Evolutionary conservation across 2,329 filamentous ascomycete species (phyloP), one percentile per base, ranked within the genome.

Genomic region (Chrysoporthe puriensis): DNA sequence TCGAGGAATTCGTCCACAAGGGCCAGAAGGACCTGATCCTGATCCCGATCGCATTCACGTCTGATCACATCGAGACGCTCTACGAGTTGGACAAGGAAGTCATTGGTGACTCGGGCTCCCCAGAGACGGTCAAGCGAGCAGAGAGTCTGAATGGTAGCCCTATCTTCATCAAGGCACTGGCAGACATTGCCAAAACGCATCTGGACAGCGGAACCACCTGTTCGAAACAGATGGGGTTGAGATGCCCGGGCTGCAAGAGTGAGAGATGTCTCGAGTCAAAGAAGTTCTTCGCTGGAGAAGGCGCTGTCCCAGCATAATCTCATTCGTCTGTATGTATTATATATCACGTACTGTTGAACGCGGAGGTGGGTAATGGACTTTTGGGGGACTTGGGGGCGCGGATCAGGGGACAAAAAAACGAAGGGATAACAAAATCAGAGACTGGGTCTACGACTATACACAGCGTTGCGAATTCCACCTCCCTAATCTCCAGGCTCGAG

Each of bases 31-130:
- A 99, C 76, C 84, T 99, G 65, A 85, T 97, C 1, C 84, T 99
- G 7, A 93, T 99, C 66, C 96, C 96, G 0, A 96, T 99, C 72
- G 96, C 96, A 6, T 99, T 99, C 77, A 99, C 96, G 0, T 97
- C 93, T n/a, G 96, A 99, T 75, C 96, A 99, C 77, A 99, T 99
- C 73, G 96, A 99, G 81, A 99, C 96, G 0, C 84, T 99, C 0
- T 98, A 91, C 77, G 96, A 99, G 79, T 83, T 99, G 63, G 96
- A 99, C 77, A 85, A 93, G 74, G 96, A 99, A 80, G 93, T 99
- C 50, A 98, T 99, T 75, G 91, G 93, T 67, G 94, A 97, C 79
- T 93, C 87, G 0, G 89, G 91, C 16, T 88, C 92, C 74, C 81
- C 87, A 0, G 93, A 94, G 43, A 91, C 89, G 0, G 89, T 99